Evolutionary conservation across 2,329 filamentous ascomycete genomes (phyloP).

Genomic region (Alternaria alternata): DNA sequence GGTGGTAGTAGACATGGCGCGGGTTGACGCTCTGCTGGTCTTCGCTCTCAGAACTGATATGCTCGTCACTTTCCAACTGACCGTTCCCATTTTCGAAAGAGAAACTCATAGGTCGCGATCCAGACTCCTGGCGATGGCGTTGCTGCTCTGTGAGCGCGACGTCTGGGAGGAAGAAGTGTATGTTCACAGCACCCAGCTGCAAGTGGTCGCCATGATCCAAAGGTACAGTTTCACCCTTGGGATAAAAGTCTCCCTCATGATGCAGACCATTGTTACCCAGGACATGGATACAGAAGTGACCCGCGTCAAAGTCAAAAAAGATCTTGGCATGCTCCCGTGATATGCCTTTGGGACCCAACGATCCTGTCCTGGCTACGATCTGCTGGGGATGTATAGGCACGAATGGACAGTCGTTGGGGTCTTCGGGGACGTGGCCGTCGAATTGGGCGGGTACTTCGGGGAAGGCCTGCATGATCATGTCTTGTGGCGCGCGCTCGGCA

Average conservation of each 20-base stretch:
- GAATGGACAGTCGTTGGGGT: conserved; percentile 69
- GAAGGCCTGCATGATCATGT: conserved; percentile 48
- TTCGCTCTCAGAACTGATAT: conserved; percentile 44
- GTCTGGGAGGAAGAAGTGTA: conserved; percentile 72
- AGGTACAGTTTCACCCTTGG: conserved; percentile 43
- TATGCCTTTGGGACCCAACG: conserved; percentile 74
- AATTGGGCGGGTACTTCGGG: conserved; percentile 58
- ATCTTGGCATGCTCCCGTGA: conserved; percentile 79
- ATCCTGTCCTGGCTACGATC: conserved; percentile 50
- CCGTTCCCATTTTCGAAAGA: conserved; percentile 72
- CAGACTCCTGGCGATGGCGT: conserved; percentile 59
- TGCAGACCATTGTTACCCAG: conserved; percentile 72
- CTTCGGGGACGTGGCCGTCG: conserved; percentile 64
- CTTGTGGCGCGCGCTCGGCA: conserved; percentile 44
- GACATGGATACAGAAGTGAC: conserved; percentile 71
- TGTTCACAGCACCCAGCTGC: conserved; percentile 74
- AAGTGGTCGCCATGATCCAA: conserved; percentile 72
- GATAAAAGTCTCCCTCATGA: conserved; percentile 38
- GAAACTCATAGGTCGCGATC: conserved; percentile 71
- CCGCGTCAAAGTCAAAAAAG: conserved; percentile 69
- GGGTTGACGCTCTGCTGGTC: conserved; percentile 45
- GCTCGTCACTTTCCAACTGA: conserved; percentile 61
- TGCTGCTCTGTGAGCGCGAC: conserved; percentile 58
- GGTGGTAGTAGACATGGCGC: conserved; percentile 45
- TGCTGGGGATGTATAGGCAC: conserved; percentile 74